Base-by-base conservation (phyloP, 2,329 filamentous ascomycete genomes). In the Blastomyces parvus region DNA sequence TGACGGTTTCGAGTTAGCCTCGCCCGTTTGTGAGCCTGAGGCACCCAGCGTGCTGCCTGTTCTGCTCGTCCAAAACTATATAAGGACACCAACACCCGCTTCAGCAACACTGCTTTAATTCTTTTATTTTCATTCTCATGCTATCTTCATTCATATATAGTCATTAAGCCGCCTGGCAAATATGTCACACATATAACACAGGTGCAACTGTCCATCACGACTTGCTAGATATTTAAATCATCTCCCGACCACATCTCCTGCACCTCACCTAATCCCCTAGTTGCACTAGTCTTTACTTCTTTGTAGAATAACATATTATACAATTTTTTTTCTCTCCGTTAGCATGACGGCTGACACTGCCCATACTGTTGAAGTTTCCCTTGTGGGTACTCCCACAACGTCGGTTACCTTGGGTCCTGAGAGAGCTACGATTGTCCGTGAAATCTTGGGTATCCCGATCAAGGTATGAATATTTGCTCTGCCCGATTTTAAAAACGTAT, bases 351-450 rank as follows among this genome's bases (percentile, higher is more conserved):
- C 59, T 25, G 62, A 64, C n/a, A 62, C 27, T 13, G 62, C 64
- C 25, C 50, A 71, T n/a, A 65, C 64, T 1, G 61, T 63, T 3
- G 69, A 70, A 57, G 63, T 85, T 71, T 79, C 79, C 40, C 72
- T 88, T 65, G 80, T 81, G 53, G 80, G 86, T 59, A 75, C 88
- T 38, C 69, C 76, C 9, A 88, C 86, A 42, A 82, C 83, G 59
- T 82, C 82, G 0, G 85, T 89, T 19, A 85, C 82, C 0, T 79
- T 89, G 50, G 88, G 86, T 64, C 86, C 86, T 0, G 77, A 78
- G 1, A 77, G 82, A 66, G 86, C 86, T 1, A 85, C 86, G 58
- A 73, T 88, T 38, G 79, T 83, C 14, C 81, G 86, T 33, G 83
- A 87, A 61, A 81, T 88, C 69, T 81, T 81, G 63, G 74, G 82